A percentile compares a stretch with the other conserved stretches of the same genome.
phyloP scores from a whole-genome alignment of 352 stramenopile species.

The Pythium angustatum region DNA sequence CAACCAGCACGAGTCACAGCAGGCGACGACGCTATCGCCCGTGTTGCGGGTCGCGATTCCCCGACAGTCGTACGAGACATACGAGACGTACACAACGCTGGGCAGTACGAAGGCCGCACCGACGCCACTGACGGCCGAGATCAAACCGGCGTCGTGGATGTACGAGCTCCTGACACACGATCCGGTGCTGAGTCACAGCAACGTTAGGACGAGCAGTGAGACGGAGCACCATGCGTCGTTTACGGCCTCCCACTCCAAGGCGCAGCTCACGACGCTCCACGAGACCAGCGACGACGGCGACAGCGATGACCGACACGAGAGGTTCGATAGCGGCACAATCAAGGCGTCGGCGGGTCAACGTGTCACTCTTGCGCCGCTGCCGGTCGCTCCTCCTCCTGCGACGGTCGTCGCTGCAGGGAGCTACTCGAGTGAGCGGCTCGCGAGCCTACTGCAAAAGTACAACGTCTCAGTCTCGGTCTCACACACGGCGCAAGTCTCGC shows the following conservation, averaged over 20 bases:
- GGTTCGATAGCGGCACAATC: too few species aligned
- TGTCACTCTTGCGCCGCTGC: conserved; percentile 3
- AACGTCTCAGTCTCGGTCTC: conserved; percentile 53
- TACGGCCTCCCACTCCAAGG: not conserved
- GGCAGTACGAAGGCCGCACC: not conserved
- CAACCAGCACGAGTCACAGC: conserved; percentile 16
- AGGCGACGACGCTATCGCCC: not conserved
- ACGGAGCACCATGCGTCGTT: not conserved
- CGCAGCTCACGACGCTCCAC: conserved; percentile 17
- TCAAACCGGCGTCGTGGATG: conserved; percentile 61
- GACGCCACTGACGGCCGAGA: conserved; percentile 55
- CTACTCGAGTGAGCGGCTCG: conserved; percentile 60
- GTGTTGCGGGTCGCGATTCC: conserved; percentile 38
- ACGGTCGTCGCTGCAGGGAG: conserved; percentile 21
- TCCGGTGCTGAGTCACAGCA: conserved; percentile 7
- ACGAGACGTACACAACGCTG: too few species aligned
- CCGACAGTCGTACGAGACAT: not conserved
- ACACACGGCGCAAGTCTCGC: not conserved
- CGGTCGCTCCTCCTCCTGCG: not conserved
- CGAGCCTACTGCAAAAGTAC: conserved; percentile 66
- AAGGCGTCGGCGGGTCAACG: not conserved
- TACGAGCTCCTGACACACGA: conserved; percentile 42
- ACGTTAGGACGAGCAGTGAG: not conserved
- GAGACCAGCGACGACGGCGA: conserved; percentile 9
- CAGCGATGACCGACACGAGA: not conserved